Percentiles rank a stretch among this genome's conserved stretches.
Conservation (phyloP, 352 stramenopile species). For the Peronospora farinosa region DNA sequence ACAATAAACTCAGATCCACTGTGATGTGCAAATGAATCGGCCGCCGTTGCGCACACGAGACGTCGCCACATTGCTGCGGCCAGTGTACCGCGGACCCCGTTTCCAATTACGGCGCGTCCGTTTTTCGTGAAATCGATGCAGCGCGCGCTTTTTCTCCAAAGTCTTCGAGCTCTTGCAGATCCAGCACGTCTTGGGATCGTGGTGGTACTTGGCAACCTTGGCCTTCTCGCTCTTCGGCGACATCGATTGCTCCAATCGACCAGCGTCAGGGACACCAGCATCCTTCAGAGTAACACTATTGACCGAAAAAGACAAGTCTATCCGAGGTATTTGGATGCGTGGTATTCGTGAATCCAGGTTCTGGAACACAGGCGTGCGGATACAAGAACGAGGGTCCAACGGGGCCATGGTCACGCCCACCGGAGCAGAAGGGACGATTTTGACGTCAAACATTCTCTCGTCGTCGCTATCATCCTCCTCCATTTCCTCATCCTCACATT, state of each 20-base stretch:
- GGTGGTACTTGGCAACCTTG: constrained; percentile 51
- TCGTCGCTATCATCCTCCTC: constrained; percentile 33
- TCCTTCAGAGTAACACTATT: constrained; percentile 20
- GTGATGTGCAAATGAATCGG: constrained; percentile 75
- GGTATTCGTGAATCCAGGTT: constrained; percentile 74
- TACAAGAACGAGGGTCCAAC: constrained; percentile 70
- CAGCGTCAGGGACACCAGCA: constrained; percentile 4
- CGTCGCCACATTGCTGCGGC: constrained; percentile 70
- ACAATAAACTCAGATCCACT: constrained; percentile 63
- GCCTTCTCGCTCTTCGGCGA: constrained; percentile 46
- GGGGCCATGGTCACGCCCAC: constrained; percentile 49
- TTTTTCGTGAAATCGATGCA: constrained; percentile 82
- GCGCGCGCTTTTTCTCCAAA: constrained; percentile 67
- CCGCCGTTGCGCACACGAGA: constrained; percentile 76
- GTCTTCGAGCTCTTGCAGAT: constrained; percentile 86
- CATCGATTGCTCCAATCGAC: constrained; percentile 23
- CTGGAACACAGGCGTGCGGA: constrained; percentile 71
- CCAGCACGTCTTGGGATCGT: constrained; percentile 76
- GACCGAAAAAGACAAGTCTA: constrained; percentile 51
- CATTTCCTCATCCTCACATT: constrained; percentile 40
- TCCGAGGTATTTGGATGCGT: constrained; percentile 54
- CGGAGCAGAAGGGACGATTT: constrained; percentile 48
- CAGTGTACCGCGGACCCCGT: constrained; percentile 70
- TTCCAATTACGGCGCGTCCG: constrained; percentile 79
- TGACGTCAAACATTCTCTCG: constrained; percentile 22